A percentile compares a stretch with the other conserved stretches of the same genome.
These are phyloP conservation scores for Pichia sp. DNA, from an alignment of 1,139 yeast species.

Conservation along the genomic window DNA sequence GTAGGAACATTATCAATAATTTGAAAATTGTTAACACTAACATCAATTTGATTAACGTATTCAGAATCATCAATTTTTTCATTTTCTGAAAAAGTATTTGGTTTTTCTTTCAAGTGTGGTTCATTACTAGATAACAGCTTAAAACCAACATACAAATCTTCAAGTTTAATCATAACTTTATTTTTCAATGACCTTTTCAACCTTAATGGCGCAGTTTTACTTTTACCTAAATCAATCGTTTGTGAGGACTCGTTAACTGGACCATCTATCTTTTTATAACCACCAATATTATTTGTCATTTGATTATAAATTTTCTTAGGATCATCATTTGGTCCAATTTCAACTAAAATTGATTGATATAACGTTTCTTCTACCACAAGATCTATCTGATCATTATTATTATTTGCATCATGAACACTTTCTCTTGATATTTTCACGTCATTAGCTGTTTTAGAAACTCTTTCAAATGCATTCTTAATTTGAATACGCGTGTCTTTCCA, in stretches of 20 bases:
- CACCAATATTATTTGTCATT: constrained; percentile 36
- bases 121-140: constrained; percentile 44
- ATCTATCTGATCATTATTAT: background rate
- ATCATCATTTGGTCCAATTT: constrained; percentile 48
- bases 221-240: constrained; percentile 24
- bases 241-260: background rate
- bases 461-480: constrained; percentile 56
- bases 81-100: constrained; percentile 22
- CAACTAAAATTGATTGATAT: constrained; percentile 68
- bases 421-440: constrained; percentile 3
- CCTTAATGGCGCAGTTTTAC: constrained; percentile 38
- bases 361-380: constrained; percentile 53
- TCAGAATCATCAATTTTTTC: constrained; percentile 36
- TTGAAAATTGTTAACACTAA: constrained; percentile 48
- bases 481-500: constrained; percentile 75
- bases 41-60: constrained; percentile 40
- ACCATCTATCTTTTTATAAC: background rate
- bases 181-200: constrained; percentile 60
- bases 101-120: constrained; percentile 26
- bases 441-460: constrained; percentile 47
- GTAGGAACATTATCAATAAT: constrained; percentile 75
- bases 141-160: constrained; percentile 45
- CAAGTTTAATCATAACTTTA: constrained; percentile 56
- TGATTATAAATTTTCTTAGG: constrained; percentile 44
- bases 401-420: background rate